Percentiles rank a stretch among this genome's conserved stretches.
phyloP scores from a whole-genome alignment of 257 asterid genomes.

The Cruciata laevipes region DNA sequence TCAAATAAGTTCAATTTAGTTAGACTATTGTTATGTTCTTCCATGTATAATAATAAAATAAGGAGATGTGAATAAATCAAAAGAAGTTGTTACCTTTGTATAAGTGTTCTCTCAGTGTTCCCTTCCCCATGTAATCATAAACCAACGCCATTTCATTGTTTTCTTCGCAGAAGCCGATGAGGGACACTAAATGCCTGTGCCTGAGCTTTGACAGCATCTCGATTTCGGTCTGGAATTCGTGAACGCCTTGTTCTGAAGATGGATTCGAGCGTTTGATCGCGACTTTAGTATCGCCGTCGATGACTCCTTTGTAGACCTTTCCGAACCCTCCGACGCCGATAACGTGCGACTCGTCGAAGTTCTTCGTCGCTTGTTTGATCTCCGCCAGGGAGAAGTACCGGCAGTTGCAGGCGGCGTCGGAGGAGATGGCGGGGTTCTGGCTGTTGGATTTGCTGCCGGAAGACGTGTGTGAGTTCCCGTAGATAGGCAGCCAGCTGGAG shows the following conservation, averaged over 20 bases:
- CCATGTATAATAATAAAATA: no score
- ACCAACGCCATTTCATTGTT: constrained; percentile 77
- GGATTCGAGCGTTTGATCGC: constrained; percentile 90
- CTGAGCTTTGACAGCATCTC: constrained; percentile 79
- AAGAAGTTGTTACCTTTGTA: constrained; percentile 35
- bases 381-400: constrained; percentile 73
- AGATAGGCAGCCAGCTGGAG: constrained; percentile 70
- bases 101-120: constrained; percentile 79
- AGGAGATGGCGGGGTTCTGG: constrained; percentile 43
- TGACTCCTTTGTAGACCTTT: constrained; percentile 69
- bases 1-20: no score
- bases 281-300: constrained; percentile 53
- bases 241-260: constrained; percentile 77
- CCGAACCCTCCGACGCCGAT: constrained; percentile 97
- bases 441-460: constrained; percentile 44
- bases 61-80: no score
- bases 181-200: constrained; percentile 72
- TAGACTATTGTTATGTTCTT: no score
- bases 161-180: constrained; percentile 85
- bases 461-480: constrained; percentile 53
- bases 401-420: constrained; percentile 75
- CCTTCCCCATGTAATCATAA: constrained; percentile 78
- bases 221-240: constrained; percentile 81
- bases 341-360: constrained; percentile 74
- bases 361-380: constrained; percentile 63